These are phyloP conservation scores for Trichoderma sp. DNA, from an alignment of 2,329 filamentous ascomycete species.

Conservation along the genomic window DNA sequence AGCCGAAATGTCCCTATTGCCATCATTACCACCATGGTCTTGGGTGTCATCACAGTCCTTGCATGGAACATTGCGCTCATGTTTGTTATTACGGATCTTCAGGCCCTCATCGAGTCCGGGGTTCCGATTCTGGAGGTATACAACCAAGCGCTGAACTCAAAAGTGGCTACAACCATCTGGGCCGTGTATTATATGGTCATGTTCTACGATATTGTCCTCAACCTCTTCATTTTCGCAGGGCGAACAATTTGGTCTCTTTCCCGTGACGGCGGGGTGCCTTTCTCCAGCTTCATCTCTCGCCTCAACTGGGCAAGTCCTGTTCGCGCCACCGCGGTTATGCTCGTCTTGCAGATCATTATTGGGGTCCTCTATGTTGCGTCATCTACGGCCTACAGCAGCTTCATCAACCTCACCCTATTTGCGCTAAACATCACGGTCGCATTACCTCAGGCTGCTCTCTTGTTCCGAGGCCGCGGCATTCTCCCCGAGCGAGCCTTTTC, in stretches of 20 bases:
- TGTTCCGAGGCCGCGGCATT: conserved; percentile 28
- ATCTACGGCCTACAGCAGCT: conserved; percentile 30
- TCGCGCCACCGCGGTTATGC: conserved; percentile 30
- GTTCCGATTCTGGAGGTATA: conserved; percentile 32
- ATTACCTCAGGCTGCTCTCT: conserved; percentile 28
- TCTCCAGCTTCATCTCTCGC: conserved; percentile 27
- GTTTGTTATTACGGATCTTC: conserved; percentile 30
- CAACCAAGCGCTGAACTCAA: conserved; percentile 28
- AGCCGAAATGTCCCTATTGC: conserved; percentile 31
- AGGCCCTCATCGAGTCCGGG: conserved; percentile 28
- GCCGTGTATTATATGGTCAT: conserved; percentile 31
- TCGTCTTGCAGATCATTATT: conserved; percentile 31
- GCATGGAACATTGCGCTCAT: conserved; percentile 31
- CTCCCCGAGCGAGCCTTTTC: conserved; percentile 31
- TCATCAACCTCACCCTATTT: conserved; percentile 30
- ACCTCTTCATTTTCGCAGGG: conserved; percentile 30
- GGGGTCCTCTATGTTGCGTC: conserved; percentile 31
- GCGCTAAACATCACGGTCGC: conserved; percentile 31
- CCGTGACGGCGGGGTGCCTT: conserved; percentile 30
- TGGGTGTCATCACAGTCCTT: conserved; percentile 28
- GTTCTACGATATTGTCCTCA: conserved; percentile 33
- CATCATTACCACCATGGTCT: conserved; percentile 29
- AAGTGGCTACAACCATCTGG: conserved; percentile 31
- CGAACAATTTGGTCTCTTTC: conserved; percentile 32
- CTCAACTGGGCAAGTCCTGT: conserved; percentile 29